A percentile compares a stretch with the other conserved stretches of the same genome.
phyloP scores from a whole-genome alignment of 495 filamentous ascomycete genomes.

The Daldinia loculata region DNA sequence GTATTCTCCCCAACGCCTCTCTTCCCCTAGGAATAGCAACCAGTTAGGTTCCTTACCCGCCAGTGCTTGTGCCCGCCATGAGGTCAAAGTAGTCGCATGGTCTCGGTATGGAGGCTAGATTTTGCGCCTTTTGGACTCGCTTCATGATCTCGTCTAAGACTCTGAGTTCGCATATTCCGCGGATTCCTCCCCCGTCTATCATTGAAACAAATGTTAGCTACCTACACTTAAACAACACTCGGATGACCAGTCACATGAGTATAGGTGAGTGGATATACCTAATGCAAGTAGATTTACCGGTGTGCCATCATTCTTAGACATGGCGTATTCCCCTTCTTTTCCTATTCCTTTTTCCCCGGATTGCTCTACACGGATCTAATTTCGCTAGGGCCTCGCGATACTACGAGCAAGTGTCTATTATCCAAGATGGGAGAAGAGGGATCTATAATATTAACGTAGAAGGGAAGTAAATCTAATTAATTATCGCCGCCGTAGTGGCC shows the following conservation, averaged over 20 bases:
- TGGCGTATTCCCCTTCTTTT: background rate
- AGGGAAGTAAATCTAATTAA: background rate
- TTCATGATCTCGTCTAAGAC: slow-evolving; percentile 16
- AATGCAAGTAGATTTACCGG: slow-evolving; percentile 10
- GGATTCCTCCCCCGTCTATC: slow-evolving; percentile 6
- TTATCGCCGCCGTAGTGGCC: background rate
- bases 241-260: background rate
- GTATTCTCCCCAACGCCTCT: background rate
- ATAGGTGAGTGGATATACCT: slow-evolving; percentile 1
- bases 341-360: background rate
- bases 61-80: slow-evolving; percentile 14
- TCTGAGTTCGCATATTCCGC: slow-evolving; percentile 11
- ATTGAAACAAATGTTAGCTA: background rate
- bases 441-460: background rate
- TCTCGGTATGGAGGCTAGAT: background rate
- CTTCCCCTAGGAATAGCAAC: background rate
- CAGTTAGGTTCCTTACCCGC: slow-evolving; percentile 7
- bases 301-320: slow-evolving; percentile 7
- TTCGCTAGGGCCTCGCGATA: background rate
- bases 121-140: slow-evolving; percentile 9
- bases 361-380: background rate
- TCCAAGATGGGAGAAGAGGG: background rate
- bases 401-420: background rate
- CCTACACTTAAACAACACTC: background rate
- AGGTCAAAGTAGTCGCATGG: slow-evolving; percentile 13